Evolutionary conservation across 2,329 filamentous ascomycete genomes (phyloP).

Genomic region (Beauveria rudraprayagi): DNA sequence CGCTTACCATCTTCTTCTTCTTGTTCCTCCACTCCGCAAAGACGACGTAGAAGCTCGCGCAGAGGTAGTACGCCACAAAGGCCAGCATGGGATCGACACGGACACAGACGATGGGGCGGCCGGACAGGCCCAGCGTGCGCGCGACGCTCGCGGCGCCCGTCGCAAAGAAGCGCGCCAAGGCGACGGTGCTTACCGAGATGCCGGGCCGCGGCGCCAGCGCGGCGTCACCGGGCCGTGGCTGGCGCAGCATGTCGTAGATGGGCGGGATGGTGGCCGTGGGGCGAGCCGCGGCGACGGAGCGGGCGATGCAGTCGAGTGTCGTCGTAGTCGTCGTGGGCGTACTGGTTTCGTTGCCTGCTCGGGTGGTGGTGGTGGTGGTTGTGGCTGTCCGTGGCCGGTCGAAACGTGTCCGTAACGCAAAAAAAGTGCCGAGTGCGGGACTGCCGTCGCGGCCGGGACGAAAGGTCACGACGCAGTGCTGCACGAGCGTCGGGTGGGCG

Average conservation of each 20-base stretch:
- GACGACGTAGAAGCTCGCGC: neutral
- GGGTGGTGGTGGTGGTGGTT: neutral
- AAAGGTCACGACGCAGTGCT: conserved; percentile 7
- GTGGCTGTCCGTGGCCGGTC: neutral
- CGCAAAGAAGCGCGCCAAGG: conserved; percentile 6
- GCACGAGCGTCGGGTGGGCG: neutral
- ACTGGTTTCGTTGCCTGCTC: neutral
- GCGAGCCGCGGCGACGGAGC: neutral
- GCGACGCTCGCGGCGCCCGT: conserved; percentile 1
- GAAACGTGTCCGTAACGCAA: neutral
- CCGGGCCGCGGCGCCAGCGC: neutral
- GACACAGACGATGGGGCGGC: neutral
- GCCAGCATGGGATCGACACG: conserved; percentile 6
- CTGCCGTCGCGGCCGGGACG: conserved; percentile 1
- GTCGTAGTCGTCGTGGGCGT: too few species aligned
- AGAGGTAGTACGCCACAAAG: conserved; percentile 4
- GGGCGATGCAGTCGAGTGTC: conserved; percentile 1
- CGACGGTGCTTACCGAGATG: neutral
- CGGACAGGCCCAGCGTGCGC: neutral
- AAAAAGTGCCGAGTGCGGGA: conserved; percentile 4
- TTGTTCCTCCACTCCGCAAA: neutral
- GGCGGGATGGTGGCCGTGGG: neutral
- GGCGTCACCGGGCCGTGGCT: neutral
- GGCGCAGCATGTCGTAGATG: neutral
- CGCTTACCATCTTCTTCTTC: neutral